Percentiles rank a stretch among this genome's conserved stretches.
phyloP scores from a whole-genome alignment of 2,329 filamentous ascomycete species.

The Aspergillus texensis region DNA sequence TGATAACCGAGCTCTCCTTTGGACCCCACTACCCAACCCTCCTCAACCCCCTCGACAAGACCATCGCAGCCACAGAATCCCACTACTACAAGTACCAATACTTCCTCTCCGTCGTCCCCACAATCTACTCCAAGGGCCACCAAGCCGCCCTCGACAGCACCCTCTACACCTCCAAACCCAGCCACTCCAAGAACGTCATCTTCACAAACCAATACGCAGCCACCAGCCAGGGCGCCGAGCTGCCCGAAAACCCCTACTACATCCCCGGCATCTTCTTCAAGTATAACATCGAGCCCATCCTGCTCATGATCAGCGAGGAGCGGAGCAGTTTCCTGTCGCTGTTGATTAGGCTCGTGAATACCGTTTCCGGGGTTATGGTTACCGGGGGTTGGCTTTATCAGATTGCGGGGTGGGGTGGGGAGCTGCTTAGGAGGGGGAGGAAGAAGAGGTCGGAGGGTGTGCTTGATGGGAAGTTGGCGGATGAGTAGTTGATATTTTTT shows the following conservation, averaged over 20 bases:
- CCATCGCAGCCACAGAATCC: conserved; percentile 70
- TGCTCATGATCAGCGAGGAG: conserved; percentile 81
- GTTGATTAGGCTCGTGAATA: conserved; percentile 82
- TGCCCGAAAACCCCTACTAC: conserved; percentile 60
- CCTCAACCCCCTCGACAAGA: conserved; percentile 90
- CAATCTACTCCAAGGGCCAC: conserved; percentile 73
- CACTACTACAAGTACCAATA: conserved; percentile 98
- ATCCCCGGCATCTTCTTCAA: conserved; percentile 97
- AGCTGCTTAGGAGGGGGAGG: conserved; percentile 49
- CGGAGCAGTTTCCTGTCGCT: conserved; percentile 75
- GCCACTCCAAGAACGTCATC: conserved; percentile 61
- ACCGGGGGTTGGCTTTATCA: conserved; percentile 93
- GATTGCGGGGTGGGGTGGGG: conserved; percentile 72
- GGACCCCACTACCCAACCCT: conserved; percentile 95
- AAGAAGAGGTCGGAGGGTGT: conserved; percentile 51
- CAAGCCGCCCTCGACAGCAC: conserved; percentile 41
- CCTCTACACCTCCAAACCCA: conserved; percentile 40
- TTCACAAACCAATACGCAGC: conserved; percentile 98
- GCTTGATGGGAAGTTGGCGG: conserved; percentile 46
- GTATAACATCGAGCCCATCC: conserved; percentile 96
- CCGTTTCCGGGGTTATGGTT: conserved; percentile 86
- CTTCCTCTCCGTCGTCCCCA: conserved; percentile 93
- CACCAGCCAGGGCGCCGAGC: conserved; percentile 74
- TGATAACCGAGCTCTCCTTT: conserved; percentile 94
- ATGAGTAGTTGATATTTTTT: conserved; percentile 15